A percentile compares a stretch with the other conserved stretches of the same genome.
Evolutionary conservation across 176 grass and related monocot genomes (phyloP).

Genomic region (Dactylis glomerata): DNA sequence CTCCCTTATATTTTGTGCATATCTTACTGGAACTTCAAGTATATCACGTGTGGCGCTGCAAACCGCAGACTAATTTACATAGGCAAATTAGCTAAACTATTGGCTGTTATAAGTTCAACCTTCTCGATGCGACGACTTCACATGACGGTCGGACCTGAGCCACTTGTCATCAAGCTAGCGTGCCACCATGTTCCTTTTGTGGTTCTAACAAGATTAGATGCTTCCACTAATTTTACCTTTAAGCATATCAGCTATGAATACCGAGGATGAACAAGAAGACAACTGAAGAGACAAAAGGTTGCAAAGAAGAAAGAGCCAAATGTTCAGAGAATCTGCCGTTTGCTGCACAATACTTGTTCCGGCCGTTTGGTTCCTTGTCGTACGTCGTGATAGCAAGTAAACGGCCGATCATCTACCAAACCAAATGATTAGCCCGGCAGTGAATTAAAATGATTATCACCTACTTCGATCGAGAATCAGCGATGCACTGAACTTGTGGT

Average conservation of each 20-base stretch:
- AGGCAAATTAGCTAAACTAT: neutral
- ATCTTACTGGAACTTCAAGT: constrained; percentile 16
- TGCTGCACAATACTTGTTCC: neutral
- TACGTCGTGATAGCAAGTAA: constrained; percentile 27
- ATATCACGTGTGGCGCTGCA: constrained; percentile 19
- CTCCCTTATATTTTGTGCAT: neutral
- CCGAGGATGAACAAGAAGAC: neutral
- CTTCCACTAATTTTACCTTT: neutral
- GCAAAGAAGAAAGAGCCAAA: neutral
- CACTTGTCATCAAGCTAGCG: constrained; percentile 13
- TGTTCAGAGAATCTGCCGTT: constrained; percentile 17
- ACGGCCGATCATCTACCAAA: constrained; percentile 35
- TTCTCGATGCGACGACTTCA: neutral
- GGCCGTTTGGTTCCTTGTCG: constrained; percentile 5
- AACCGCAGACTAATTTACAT: neutral
- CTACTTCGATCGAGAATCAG: neutral
- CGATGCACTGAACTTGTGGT: neutral
- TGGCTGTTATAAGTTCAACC: neutral
- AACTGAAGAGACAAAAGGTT: neutral
- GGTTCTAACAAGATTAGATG: neutral
- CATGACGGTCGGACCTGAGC: neutral
- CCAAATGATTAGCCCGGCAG: constrained; percentile 27
- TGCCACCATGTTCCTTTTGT: neutral
- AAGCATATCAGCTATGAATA: neutral
- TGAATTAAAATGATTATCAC: constrained; percentile 25